Evolutionary conservation across 768 basidiomycete genomes (phyloP).

Genomic region (Suillus brevipes): DNA sequence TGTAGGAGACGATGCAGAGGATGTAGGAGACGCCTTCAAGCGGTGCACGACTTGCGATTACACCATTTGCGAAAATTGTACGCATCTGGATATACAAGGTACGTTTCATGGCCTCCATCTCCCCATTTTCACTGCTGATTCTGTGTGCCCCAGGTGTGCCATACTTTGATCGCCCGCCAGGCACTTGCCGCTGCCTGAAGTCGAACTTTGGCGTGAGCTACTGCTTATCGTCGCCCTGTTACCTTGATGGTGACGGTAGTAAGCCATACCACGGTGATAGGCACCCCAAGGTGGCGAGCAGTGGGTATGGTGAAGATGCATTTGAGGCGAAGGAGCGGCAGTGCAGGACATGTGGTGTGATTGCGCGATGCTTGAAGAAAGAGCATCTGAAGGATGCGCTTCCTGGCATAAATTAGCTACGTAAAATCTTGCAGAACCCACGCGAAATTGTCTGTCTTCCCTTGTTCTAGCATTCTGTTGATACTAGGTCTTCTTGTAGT

Average conservation of each 20-base stretch:
- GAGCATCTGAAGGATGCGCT: conserved; percentile 23
- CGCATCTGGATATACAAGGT: background rate
- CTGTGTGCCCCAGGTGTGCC: background rate
- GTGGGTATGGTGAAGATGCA: conserved; percentile 9
- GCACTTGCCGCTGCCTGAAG: background rate
- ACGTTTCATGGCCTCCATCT: background rate
- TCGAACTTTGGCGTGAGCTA: background rate
- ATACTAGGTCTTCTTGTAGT: background rate
- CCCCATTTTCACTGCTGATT: background rate
- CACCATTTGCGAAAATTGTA: background rate
- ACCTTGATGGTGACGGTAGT: background rate
- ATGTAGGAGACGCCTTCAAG: background rate
- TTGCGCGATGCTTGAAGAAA: conserved; percentile 21
- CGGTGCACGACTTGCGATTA: background rate
- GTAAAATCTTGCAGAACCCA: background rate
- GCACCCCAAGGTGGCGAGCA: background rate
- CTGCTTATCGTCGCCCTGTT: background rate
- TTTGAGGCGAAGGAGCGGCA: conserved; percentile 16
- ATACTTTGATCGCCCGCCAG: background rate
- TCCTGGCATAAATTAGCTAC: conserved; percentile 13
- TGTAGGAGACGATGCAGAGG: background rate
- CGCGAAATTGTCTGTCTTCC: background rate
- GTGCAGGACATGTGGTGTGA: conserved; percentile 21
- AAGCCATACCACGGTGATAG: background rate
- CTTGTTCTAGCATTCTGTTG: background rate